Evolutionary conservation across 495 filamentous ascomycete genomes (phyloP).

Genomic region (Aspergillus cristatus): DNA sequence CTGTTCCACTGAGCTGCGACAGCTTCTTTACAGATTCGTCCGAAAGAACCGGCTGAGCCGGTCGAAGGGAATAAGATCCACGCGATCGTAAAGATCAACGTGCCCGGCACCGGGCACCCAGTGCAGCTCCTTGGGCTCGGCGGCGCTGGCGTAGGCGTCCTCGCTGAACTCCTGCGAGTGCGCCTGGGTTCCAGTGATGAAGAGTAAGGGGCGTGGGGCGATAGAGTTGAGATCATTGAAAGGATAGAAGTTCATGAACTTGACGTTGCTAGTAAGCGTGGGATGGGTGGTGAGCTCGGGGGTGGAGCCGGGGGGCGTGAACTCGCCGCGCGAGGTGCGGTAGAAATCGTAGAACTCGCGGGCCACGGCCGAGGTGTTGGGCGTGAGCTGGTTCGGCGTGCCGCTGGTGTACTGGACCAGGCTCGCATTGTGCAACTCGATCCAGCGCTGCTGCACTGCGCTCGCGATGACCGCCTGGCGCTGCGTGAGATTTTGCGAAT

Average conservation of each 20-base stretch:
- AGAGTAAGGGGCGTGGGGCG: conserved; percentile 18
- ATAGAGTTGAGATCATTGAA: conserved; percentile 18
- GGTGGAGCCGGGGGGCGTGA: conserved; percentile 9
- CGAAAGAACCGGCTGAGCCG: conserved; percentile 16
- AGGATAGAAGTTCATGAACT: conserved; percentile 21
- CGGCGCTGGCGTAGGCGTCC: conserved; percentile 17
- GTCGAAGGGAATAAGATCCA: conserved; percentile 16
- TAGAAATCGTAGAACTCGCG: conserved; percentile 22
- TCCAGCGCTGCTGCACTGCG: conserved; percentile 17
- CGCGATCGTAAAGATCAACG: conserved; percentile 20
- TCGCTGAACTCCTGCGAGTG: conserved; percentile 20
- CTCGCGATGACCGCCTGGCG: conserved; percentile 9
- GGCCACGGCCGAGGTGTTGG: conserved; percentile 5
- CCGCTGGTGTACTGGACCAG: conserved; percentile 10
- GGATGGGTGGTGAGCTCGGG: conserved; percentile 13
- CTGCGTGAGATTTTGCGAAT: conserved; percentile 9
- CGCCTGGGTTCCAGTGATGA: conserved; percentile 18
- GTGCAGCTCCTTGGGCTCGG: conserved; percentile 18
- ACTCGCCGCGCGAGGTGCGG: conserved; percentile 15
- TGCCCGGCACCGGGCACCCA: conserved; percentile 17
- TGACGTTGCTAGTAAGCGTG: conserved; percentile 11
- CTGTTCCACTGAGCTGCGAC: too few relatives aligned
- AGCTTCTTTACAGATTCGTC: too few relatives aligned
- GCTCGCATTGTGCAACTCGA: conserved; percentile 11
- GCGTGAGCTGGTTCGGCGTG: conserved; percentile 9